A percentile compares a stretch with the other conserved stretches of the same genome.
Evolutionary conservation across 164 flowering plant species (phyloP).

Genomic region (Sedum album): DNA sequence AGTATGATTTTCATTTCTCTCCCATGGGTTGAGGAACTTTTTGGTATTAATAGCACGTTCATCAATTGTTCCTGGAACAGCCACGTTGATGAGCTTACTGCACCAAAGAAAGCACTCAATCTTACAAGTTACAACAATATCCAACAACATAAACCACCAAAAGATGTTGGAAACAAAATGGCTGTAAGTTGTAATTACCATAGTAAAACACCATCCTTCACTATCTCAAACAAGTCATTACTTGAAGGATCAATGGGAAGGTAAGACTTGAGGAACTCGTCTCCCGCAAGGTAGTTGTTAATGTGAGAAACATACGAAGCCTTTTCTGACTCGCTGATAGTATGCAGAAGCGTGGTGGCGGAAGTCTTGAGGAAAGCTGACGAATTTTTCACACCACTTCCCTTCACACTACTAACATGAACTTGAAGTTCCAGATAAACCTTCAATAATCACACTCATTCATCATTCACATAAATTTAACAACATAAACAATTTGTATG

Average conservation of each 20-base stretch:
- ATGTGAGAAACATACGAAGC: constrained; percentile 61
- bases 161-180: neutral
- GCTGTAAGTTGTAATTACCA: neutral
- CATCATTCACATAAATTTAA: neutral
- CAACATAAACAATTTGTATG: too few relatives aligned
- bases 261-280: constrained; percentile 41
- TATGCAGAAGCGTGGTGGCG: constrained; percentile 60
- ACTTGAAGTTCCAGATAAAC: constrained; percentile 54
- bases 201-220: constrained; percentile 8
- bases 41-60: constrained; percentile 79
- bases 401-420: constrained; percentile 34
- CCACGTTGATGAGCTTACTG: constrained; percentile 84
- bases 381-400: constrained; percentile 42
- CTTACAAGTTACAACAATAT: neutral
- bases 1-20: constrained; percentile 77
- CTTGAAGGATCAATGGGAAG: constrained; percentile 54
- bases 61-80: constrained; percentile 82
- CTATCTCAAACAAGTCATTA: constrained; percentile 61
- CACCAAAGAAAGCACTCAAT: constrained; percentile 11
- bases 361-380: constrained; percentile 59
- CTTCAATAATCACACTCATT: constrained; percentile 15
- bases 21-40: constrained; percentile 77
- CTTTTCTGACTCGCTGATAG: constrained; percentile 66
- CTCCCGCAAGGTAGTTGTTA: constrained; percentile 51
- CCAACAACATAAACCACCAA: neutral